Conservation (phyloP, 2,329 filamentous ascomycete genomes). For the Aspergillus novoparasiticus region DNA sequence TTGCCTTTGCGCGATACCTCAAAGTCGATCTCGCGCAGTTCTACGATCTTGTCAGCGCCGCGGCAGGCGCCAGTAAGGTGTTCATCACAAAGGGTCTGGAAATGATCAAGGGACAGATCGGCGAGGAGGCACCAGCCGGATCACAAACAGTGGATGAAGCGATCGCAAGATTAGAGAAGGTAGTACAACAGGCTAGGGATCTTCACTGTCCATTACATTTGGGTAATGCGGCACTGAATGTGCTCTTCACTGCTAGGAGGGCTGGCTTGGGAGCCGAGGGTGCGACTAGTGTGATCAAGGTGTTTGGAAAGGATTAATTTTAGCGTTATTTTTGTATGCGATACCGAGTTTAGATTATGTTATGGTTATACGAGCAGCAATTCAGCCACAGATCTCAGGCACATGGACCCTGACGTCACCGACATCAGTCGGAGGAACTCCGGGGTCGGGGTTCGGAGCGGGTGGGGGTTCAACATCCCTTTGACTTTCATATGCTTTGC, state of each 20-base stretch:
- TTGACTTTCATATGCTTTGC: neutral
- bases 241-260: slow-evolving; percentile 35
- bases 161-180: slow-evolving; percentile 41
- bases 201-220: slow-evolving; percentile 42
- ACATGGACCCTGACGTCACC: slow-evolving; percentile 4
- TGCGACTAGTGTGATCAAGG: slow-evolving; percentile 36
- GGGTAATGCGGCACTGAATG: slow-evolving; percentile 40
- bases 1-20: slow-evolving; percentile 50
- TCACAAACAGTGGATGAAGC: slow-evolving; percentile 43
- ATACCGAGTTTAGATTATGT: neutral
- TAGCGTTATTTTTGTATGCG: neutral
- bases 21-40: slow-evolving; percentile 49
- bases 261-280: slow-evolving; percentile 34
- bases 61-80: slow-evolving; percentile 50
- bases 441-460: slow-evolving; percentile 3
- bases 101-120: slow-evolving; percentile 37
- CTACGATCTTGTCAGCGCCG: slow-evolving; percentile 50
- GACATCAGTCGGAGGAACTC: slow-evolving; percentile 22
- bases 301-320: slow-evolving; percentile 26
- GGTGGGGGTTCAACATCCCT: neutral
- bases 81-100: slow-evolving; percentile 44
- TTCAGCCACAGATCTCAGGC: neutral
- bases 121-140: slow-evolving; percentile 29
- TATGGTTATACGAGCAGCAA: neutral
- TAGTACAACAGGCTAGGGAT: slow-evolving; percentile 46